Evolutionary conservation across 2,329 filamentous ascomycete genomes (phyloP).

Genomic region (Emergomyces pasteurianus): DNA sequence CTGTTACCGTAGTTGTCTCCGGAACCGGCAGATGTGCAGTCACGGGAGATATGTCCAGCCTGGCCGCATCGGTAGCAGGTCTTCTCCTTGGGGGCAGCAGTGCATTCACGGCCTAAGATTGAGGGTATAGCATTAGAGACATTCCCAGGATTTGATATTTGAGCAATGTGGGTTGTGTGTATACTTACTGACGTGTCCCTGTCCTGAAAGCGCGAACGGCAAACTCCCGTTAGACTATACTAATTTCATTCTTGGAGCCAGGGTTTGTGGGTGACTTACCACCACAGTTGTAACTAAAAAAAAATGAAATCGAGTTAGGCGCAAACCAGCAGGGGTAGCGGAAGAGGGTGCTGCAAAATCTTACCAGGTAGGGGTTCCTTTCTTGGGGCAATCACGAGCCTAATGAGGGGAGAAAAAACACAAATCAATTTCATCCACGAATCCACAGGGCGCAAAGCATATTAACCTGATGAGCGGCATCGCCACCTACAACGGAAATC

Average conservation of each 20-base stretch:
- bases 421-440: conserved; percentile 11
- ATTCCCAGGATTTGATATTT: neutral
- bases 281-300: conserved; percentile 64
- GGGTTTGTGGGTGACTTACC: conserved; percentile 41
- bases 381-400: conserved; percentile 79
- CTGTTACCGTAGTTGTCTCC: conserved; percentile 37
- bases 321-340: neutral
- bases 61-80: conserved; percentile 56
- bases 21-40: conserved; percentile 41
- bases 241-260: neutral
- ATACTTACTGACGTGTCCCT: conserved; percentile 66
- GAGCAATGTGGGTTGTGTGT: neutral
- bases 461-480: conserved; percentile 62
- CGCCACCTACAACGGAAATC: conserved; percentile 46
- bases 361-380: conserved; percentile 71
- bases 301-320: conserved; percentile 7
- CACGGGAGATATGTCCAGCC: conserved; percentile 81
- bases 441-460: conserved; percentile 19
- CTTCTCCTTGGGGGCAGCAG: conserved; percentile 76
- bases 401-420: conserved; percentile 27
- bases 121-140: conserved; percentile 2
- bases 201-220: conserved; percentile 27
- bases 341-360: conserved; percentile 15
- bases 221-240: conserved; percentile 8
- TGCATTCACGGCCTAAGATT: conserved; percentile 68